Conservation (phyloP, 2,329 filamentous ascomycete genomes). For the Bertia moriformis region DNA sequence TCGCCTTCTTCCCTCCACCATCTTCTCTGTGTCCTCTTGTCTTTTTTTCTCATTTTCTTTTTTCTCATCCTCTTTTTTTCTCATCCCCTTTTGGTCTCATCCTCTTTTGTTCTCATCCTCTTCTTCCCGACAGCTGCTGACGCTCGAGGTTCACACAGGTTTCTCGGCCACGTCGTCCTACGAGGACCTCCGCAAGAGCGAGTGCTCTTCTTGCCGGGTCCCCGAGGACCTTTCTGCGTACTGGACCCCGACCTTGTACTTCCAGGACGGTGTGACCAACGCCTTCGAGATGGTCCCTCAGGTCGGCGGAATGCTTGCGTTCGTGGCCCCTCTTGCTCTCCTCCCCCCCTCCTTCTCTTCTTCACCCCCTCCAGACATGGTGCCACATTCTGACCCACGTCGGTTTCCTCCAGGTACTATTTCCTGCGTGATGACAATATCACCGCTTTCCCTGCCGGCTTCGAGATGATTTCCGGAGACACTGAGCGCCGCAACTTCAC, state of each 20-base stretch:
- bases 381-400: slow-evolving; percentile 1
- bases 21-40: too few species aligned
- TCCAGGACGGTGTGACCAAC: slow-evolving; percentile 49
- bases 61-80: too few species aligned
- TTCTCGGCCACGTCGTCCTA: slow-evolving; percentile 45
- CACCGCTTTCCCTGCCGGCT: slow-evolving; percentile 60
- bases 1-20: too few species aligned
- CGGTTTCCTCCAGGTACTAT: slow-evolving; percentile 53
- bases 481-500: slow-evolving; percentile 55
- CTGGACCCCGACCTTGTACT: slow-evolving; percentile 71
- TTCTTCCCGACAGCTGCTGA: slow-evolving; percentile 1
- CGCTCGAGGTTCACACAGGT: slow-evolving; percentile 26
- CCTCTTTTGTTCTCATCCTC: too few species aligned
- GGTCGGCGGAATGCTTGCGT: slow-evolving; percentile 74
- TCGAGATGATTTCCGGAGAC: slow-evolving; percentile 72
- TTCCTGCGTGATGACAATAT: slow-evolving; percentile 55
- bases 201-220: slow-evolving; percentile 72
- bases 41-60: background rate
- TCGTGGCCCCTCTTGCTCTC: slow-evolving; percentile 29
- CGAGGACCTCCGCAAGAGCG: slow-evolving; percentile 38
- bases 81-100: too few species aligned
- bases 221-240: slow-evolving; percentile 76
- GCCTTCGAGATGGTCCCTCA: slow-evolving; percentile 56
- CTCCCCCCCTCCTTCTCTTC: too few species aligned
- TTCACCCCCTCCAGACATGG: background rate